Conservation (phyloP, 805 yeast genomes). For the Barnettozyma salicaria region DNA sequence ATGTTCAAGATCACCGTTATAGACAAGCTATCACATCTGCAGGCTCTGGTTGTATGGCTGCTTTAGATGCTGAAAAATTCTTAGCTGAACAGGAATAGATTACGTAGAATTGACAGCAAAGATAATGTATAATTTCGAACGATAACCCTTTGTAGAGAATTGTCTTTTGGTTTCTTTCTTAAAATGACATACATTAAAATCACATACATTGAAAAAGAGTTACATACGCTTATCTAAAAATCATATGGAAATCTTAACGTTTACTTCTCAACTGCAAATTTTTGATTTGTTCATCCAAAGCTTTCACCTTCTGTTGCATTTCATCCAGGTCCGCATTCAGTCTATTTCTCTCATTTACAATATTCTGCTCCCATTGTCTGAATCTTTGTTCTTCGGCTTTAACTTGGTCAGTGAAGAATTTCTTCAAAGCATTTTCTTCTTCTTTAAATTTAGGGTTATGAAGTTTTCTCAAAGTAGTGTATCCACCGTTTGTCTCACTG, state of each 20-base stretch:
- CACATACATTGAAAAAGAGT: too few species aligned
- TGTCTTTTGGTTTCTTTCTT: background rate
- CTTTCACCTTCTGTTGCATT: conserved; percentile 69
- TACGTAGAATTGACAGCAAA: too few species aligned
- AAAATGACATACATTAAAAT: background rate
- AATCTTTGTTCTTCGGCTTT: conserved; percentile 95
- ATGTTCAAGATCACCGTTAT: conserved; percentile 93
- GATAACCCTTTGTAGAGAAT: too few species aligned
- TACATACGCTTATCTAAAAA: too few species aligned
- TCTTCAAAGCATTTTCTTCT: conserved; percentile 90
- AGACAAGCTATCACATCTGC: conserved; percentile 99
- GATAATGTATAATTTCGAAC: too few species aligned
- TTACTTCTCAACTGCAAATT: conserved; percentile 46
- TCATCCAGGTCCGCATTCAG: conserved; percentile 90
- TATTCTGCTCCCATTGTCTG: conserved; percentile 97
- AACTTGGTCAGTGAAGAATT: conserved; percentile 93
- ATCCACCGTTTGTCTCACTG: conserved; percentile 28
- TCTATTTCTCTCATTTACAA: conserved; percentile 90
- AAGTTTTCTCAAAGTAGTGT: conserved; percentile 43
- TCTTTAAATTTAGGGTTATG: conserved; percentile 93
- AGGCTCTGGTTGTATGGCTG: conserved; percentile 99
- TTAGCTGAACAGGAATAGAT: conserved; percentile 50
- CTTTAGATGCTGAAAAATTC: conserved; percentile 86
- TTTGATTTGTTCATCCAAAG: conserved; percentile 71
- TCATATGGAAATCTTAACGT: conserved; percentile 34